phyloP scores from a whole-genome alignment of 805 yeast species.

The Saccharomycopsis javanensis region DNA sequence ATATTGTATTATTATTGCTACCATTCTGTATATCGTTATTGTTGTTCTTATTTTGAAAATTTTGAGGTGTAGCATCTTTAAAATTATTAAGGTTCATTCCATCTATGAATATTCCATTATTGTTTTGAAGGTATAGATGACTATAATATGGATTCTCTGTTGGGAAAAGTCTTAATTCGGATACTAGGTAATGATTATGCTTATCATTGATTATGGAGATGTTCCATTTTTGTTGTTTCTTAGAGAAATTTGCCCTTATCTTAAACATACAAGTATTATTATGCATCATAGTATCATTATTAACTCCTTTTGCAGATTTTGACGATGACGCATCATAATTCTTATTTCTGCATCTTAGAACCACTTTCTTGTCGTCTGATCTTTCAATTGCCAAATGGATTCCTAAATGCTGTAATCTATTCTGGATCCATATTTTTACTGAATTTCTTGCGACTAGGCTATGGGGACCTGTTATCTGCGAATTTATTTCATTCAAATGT shows the following conservation, averaged over 20 bases:
- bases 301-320: background rate
- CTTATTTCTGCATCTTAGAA: slow-evolving; percentile 24
- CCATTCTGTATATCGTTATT: background rate
- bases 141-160: background rate
- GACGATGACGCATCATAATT: background rate
- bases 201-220: slow-evolving; percentile 19
- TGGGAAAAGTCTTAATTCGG: slow-evolving; percentile 1
- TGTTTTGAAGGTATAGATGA: background rate
- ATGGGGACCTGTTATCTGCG: slow-evolving; percentile 1
- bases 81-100: background rate
- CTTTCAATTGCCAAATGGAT: slow-evolving; percentile 24
- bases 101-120: background rate
- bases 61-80: background rate
- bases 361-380: slow-evolving; percentile 26
- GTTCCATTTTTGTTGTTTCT: slow-evolving; percentile 18
- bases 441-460: slow-evolving; percentile 5
- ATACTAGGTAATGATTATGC: slow-evolving; percentile 14
- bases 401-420: slow-evolving; percentile 15
- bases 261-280: slow-evolving; percentile 15
- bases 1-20: background rate
- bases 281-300: background rate
- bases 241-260: slow-evolving; percentile 17
- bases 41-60: background rate
- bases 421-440: slow-evolving; percentile 18
- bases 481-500: slow-evolving; percentile 16